Base-by-base conservation (phyloP, 169 alveolate genomes). In the Plasmodium ovale region DNA sequence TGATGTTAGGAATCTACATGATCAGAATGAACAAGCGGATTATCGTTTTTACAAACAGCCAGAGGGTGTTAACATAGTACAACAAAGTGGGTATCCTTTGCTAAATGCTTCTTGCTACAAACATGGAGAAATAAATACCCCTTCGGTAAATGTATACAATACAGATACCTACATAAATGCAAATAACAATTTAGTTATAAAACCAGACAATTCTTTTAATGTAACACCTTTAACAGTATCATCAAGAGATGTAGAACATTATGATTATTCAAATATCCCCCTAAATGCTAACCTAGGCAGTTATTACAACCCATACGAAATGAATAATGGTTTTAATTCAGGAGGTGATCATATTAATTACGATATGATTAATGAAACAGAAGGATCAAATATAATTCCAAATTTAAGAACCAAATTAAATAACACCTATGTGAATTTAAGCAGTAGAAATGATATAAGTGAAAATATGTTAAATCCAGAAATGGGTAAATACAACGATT, bases 121-220 rank as follows among this genome's bases (percentile, higher is more conserved):
- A 16, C 72, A 49, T 42, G 74, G 88, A 60, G 88, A 74, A 31
- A n/a, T 60, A 74, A 60, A 59, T 35, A 33, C 64, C 31, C 71
- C 72, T 33, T 58, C 88, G 21, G 60, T 53, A 53, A 59, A 59
- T 33, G 47, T 74, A 35, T 59, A 74, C 51, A 62, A 59, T 33
- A 58, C 47, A 27, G 71, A 27, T 27, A 44, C 19, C 27, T 65
- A 64, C 65, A 56, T 64, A 49, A 25, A 65, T 82, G 71, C 27
- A 2, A 64, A 65, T 69, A 65, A 67, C 16, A 39, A 69, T 31
- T 16, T 82, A 35, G 65, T 65, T 21, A 37, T 16, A 49, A 67
- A 82, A n/a, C 23, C 60, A 29, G 31, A 67, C 51, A 67, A 29
- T n/a, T 51, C 84, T 58, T 67, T 82, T 54, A 65, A 65, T 51